Conservation (phyloP, 179 eudicot species). For the Monotropa hypopitys region DNA sequence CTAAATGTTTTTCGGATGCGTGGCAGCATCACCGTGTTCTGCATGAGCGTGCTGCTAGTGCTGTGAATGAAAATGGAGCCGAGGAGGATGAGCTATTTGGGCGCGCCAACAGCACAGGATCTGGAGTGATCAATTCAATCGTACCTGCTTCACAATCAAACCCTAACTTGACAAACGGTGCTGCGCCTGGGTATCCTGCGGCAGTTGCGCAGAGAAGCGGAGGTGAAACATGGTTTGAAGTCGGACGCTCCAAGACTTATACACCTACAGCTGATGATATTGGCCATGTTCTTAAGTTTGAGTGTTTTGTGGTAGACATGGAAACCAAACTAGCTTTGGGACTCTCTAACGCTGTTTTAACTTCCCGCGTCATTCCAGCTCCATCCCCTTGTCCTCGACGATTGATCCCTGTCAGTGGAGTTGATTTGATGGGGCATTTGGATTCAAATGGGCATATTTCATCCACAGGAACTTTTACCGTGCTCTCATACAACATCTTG, state of each 20-base stretch:
- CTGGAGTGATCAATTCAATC: constrained; percentile 35
- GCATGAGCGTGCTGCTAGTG: constrained; percentile 92
- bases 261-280: constrained; percentile 92
- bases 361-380: constrained; percentile 94
- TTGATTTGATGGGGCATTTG: constrained; percentile 47
- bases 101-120: constrained; percentile 59
- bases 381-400: constrained; percentile 90
- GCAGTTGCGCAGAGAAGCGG: constrained; percentile 60
- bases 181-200: constrained; percentile 55
- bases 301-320: constrained; percentile 70
- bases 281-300: constrained; percentile 81
- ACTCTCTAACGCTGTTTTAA: constrained; percentile 46
- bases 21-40: constrained; percentile 97
- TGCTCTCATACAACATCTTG: constrained; percentile 83
- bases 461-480: constrained; percentile 64
- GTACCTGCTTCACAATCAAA: constrained; percentile 53
- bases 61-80: constrained; percentile 69
- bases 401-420: constrained; percentile 59
- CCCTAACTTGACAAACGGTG: constrained; percentile 54
- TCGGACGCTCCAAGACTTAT: constrained; percentile 63
- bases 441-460: constrained; percentile 54
- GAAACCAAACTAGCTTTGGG: constrained; percentile 67
- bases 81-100: constrained; percentile 89
- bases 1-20: constrained; percentile 92
- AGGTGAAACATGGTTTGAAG: constrained; percentile 97